Base-by-base conservation (phyloP, 768 basidiomycete genomes). In the Lyophyllum shimeji region DNA sequence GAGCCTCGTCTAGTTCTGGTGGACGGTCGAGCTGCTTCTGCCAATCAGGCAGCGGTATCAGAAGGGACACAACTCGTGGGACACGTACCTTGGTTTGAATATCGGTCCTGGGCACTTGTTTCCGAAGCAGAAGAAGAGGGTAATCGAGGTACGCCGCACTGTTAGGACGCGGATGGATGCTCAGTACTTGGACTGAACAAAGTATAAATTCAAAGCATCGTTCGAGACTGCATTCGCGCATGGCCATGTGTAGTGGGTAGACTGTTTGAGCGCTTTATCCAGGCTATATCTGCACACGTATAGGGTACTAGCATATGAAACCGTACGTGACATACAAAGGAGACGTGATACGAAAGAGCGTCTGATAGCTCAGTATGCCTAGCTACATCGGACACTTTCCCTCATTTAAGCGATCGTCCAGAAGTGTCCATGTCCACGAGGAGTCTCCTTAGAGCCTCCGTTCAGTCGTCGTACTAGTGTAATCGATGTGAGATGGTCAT, bases 1-100 rank as follows among this genome's bases (percentile, higher is more conserved):
- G 23, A 58, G 61, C 40, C 47, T 81, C 1, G 60, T 67, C 27
- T 71, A 60, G 46, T 42, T 24, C 0, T 91, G 90, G 90, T 91
- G 90, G 90, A 51, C 82, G 31, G 70, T 91, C 39, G 90, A 93
- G 66, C 5, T 81, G 7, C 42, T 84, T 13, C n/a, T n/a, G n/a
- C 85, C 82, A 3, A 43, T 81, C 52, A 66, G 66, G 15, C 64
- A 75, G 54, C 65, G 71, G 50, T 77, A 72, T 56, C 78, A 79
- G 59, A 67, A 58, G 46, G 63, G 64, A 5, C 68, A 77, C 55
- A 69, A 73, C 51, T 45, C 63, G 33, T 78, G 76, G 78, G 67
- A 67, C 3, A 64, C 68, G 12, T 65, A 69, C 42, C 66, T 70
- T 37, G 67, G 72, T 69, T 75, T 67, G 1, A 79, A 82, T 55